Conservation (phyloP, 306 rosid species). For the Myrica gale region DNA sequence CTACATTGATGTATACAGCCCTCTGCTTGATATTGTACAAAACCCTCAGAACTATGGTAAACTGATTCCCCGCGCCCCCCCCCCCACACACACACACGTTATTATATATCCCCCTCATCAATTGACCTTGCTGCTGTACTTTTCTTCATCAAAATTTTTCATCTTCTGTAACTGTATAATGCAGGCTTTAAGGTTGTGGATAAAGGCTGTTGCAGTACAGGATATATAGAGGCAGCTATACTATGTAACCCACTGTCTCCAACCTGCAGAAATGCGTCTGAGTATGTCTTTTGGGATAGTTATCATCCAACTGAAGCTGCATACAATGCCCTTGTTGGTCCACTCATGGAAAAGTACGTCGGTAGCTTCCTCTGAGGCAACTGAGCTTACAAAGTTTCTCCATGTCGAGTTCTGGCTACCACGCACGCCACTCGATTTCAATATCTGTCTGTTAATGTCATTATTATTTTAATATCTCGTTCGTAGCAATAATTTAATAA, state of each 20-base stretch:
- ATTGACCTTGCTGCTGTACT: neutral
- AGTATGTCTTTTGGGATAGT: constrained; percentile 71
- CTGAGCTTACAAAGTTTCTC: neutral
- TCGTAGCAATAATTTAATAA: neutral
- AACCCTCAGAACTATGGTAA: constrained; percentile 51
- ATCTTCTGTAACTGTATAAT: neutral
- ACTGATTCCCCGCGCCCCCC: neutral
- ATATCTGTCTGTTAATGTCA: too few relatives aligned
- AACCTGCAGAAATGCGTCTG: constrained; percentile 34
- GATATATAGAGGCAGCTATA: constrained; percentile 52
- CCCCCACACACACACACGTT: too few relatives aligned
- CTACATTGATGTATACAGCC: constrained; percentile 59
- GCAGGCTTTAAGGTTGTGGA: constrained; percentile 49
- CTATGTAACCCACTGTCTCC: constrained; percentile 43
- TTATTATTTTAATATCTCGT: neutral
- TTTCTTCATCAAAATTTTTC: neutral
- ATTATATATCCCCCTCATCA: neutral
- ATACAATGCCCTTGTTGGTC: constrained; percentile 33
- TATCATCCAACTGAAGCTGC: constrained; percentile 67
- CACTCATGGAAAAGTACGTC: constrained; percentile 27
- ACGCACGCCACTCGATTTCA: neutral
- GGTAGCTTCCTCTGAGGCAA: constrained; percentile 4
- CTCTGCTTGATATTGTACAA: constrained; percentile 49
- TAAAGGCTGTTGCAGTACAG: constrained; percentile 79
- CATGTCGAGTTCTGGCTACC: neutral